Evolutionary conservation across 192 early-diverging fungal genomes (phyloP).

Genomic region (Dimargaris xerosporica): DNA sequence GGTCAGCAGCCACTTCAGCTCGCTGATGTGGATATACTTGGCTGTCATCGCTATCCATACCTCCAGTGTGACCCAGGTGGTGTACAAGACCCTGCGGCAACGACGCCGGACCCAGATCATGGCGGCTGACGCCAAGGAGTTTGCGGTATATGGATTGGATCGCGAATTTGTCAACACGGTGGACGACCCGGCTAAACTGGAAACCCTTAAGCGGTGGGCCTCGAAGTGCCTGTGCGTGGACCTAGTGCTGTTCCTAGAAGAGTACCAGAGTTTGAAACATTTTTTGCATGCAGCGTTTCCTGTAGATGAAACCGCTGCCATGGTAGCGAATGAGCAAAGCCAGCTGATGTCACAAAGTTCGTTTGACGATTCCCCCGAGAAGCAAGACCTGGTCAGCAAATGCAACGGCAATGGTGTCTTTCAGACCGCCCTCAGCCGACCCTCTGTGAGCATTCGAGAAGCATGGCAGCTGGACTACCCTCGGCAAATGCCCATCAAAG

Average conservation of each 20-base stretch:
- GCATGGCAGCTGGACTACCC: too few relatives aligned
- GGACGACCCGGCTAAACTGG: background rate
- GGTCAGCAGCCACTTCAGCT: background rate
- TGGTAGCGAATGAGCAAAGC: too few relatives aligned
- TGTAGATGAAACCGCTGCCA: background rate
- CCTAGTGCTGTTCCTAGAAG: background rate
- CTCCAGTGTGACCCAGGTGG: background rate
- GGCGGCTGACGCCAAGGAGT: background rate
- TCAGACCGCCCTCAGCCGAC: too few relatives aligned
- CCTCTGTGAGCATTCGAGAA: too few relatives aligned
- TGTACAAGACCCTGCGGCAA: background rate
- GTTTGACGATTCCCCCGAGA: too few relatives aligned
- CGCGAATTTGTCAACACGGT: background rate
- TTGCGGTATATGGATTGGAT: background rate
- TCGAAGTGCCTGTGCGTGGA: conserved; percentile 5
- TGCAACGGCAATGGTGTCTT: too few relatives aligned
- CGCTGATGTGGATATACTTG: background rate
- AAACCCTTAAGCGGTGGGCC: background rate
- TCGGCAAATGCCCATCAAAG: too few relatives aligned
- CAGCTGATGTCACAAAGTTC: too few relatives aligned
- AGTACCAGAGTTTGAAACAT: conserved; percentile 4
- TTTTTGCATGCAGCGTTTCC: background rate
- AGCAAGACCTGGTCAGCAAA: too few relatives aligned
- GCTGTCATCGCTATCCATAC: conserved; percentile 2
- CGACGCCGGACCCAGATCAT: background rate